Percentiles rank a stretch among this genome's conserved stretches.
These are phyloP conservation scores for Saccharata proteae DNA, from an alignment of 2,329 filamentous ascomycete species.

Conservation along the genomic window DNA sequence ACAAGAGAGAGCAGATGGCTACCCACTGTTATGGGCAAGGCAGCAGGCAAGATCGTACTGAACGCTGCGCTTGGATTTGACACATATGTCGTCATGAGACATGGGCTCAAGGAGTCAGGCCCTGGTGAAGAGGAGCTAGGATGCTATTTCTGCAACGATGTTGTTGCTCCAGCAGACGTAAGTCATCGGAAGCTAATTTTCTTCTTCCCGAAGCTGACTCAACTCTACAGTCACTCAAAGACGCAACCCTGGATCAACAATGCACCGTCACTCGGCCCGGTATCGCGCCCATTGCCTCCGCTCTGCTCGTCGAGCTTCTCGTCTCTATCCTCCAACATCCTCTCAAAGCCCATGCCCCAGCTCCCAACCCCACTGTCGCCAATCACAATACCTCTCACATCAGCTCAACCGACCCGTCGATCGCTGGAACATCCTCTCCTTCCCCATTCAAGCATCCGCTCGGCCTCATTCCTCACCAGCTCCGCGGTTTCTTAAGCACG, in stretches of 20 bases:
- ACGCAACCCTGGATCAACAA: conserved; percentile 92
- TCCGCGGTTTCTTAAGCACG: conserved; percentile 63
- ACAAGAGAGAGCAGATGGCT: conserved; percentile 91
- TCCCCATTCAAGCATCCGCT: conserved; percentile 45
- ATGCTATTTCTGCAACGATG: conserved; percentile 98
- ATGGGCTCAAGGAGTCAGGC: conserved; percentile 50
- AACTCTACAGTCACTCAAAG: conserved; percentile 68
- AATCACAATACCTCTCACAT: too few species aligned
- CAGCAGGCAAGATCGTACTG: conserved; percentile 85
- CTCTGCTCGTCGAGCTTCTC: conserved; percentile 78
- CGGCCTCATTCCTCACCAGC: conserved; percentile 64
- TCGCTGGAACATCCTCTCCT: conserved; percentile 11
- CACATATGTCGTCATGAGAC: conserved; percentile 93
- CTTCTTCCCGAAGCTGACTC: conserved; percentile 13
- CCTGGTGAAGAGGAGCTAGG: conserved; percentile 58
- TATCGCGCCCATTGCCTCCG: conserved; percentile 83
- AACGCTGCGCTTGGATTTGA: conserved; percentile 95
- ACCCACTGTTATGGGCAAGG: conserved; percentile 91
- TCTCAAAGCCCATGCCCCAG: conserved; percentile 26
- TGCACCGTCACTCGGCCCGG: conserved; percentile 94
- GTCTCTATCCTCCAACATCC: conserved; percentile 70
- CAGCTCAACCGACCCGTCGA: conserved; percentile 6
- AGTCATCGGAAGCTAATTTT: conserved; percentile 27
- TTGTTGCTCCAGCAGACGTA: conserved; percentile 87
- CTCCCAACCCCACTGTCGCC: conserved; percentile 7